A percentile compares a stretch with the other conserved stretches of the same genome.
Evolutionary conservation across 1,284 basidiomycete genomes (phyloP).

Genomic region (Malassezia equina): DNA sequence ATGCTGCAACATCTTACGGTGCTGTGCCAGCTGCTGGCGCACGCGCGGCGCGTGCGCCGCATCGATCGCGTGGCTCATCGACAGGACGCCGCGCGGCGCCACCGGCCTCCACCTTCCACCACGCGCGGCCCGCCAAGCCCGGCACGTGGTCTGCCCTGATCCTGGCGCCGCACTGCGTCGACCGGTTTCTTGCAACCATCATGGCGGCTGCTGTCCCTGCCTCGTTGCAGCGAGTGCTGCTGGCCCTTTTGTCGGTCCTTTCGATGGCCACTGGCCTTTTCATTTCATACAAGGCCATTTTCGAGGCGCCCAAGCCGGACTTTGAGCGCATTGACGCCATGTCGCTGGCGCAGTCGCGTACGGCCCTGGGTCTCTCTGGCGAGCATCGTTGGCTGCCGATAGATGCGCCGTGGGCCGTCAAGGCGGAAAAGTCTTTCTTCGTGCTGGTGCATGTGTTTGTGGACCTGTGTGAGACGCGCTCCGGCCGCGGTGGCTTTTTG

Average conservation of each 20-base stretch:
- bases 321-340: background rate
- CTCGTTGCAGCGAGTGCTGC: background rate
- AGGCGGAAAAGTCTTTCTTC: constrained; percentile 3
- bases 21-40: constrained; percentile 5
- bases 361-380: background rate
- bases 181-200: background rate
- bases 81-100: background rate
- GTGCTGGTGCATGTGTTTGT: constrained; percentile 9
- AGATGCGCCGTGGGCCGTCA: background rate
- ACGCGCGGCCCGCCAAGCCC: background rate
- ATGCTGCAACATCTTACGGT: background rate
- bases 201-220: constrained; percentile 3
- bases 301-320: constrained; percentile 7
- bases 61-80: background rate
- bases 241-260: background rate
- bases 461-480: background rate
- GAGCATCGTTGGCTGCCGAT: background rate
- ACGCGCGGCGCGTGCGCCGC: constrained; percentile 12
- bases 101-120: background rate
- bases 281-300: constrained; percentile 5
- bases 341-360: background rate
- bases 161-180: background rate
- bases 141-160: background rate
- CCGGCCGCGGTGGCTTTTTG: constrained; percentile 9
- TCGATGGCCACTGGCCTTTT: constrained; percentile 4